These are phyloP conservation scores for Saccharomycopsis lassenensis DNA, from an alignment of 805 yeast genomes.

Conservation along the genomic window DNA sequence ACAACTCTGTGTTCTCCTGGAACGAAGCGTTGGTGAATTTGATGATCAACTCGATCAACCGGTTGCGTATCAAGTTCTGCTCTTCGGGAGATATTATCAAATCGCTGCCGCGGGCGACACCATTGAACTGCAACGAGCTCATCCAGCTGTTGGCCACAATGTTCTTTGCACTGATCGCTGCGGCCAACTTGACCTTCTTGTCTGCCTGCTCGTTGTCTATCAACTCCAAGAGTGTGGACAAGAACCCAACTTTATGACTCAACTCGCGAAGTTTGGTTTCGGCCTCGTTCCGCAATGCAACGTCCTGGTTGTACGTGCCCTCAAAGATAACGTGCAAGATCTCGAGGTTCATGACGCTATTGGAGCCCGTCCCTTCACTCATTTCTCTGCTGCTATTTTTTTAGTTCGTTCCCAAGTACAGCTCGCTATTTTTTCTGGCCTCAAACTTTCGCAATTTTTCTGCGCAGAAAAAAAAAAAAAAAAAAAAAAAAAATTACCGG, in stretches of 20 bases:
- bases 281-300: constrained; percentile 49
- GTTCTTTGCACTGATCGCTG: constrained; percentile 79
- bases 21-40: constrained; percentile 34
- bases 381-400: not conserved
- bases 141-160: constrained; percentile 57
- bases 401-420: not conserved
- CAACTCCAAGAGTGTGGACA: constrained; percentile 75
- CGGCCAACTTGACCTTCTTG: constrained; percentile 48
- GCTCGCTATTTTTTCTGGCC: not conserved
- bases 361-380: no score
- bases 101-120: constrained; percentile 19
- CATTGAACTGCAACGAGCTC: constrained; percentile 9
- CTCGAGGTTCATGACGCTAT: constrained; percentile 64
- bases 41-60: constrained; percentile 31
- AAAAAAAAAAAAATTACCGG: not conserved
- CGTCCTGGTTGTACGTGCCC: constrained; percentile 66
- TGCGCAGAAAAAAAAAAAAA: not conserved
- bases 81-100: constrained; percentile 37
- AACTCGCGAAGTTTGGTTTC: constrained; percentile 42
- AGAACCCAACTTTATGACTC: constrained; percentile 48
- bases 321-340: constrained; percentile 65
- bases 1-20: constrained; percentile 27
- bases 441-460: not conserved
- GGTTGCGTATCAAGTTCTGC: constrained; percentile 59
- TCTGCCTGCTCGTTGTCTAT: constrained; percentile 40